These are phyloP conservation scores for Viridothelium virens DNA, from an alignment of 495 filamentous ascomycete genomes.

Conservation along the genomic window DNA sequence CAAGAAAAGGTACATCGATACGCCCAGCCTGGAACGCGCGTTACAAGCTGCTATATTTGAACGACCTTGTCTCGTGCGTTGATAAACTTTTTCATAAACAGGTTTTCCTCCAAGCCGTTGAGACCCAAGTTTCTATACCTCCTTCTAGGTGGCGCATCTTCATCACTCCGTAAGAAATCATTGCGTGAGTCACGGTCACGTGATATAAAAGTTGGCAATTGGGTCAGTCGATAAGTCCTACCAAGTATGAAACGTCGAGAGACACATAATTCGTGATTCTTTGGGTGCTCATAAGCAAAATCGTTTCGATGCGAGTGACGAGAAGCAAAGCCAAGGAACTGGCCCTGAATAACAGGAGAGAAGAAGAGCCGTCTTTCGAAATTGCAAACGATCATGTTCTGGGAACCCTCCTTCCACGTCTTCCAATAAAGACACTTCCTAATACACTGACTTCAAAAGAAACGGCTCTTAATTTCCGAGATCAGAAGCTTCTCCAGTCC, in stretches of 20 bases:
- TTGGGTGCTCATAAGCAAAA: neutral
- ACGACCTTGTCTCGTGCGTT: too few relatives aligned
- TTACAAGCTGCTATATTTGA: too few relatives aligned
- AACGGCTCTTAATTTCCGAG: neutral
- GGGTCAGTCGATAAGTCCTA: too few relatives aligned
- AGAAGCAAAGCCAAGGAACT: neutral
- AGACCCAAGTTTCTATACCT: too few relatives aligned
- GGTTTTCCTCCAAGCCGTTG: too few relatives aligned
- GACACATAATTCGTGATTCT: too few relatives aligned
- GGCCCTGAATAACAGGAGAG: neutral
- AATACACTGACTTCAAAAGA: neutral
- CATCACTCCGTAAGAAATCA: too few relatives aligned
- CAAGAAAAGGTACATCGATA: conserved; percentile 12
- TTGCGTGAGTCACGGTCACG: too few relatives aligned
- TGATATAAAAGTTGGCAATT: too few relatives aligned
- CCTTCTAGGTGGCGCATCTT: too few relatives aligned
- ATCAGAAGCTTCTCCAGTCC: neutral
- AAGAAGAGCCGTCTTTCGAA: neutral
- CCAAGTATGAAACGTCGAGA: too few relatives aligned
- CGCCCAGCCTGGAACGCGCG: neutral
- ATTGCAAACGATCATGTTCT: neutral
- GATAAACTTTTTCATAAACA: too few relatives aligned
- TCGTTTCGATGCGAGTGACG: neutral
- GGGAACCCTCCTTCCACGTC: neutral
- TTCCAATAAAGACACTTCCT: neutral